Percentiles rank a stretch among this genome's conserved stretches.
Evolutionary conservation across 2,329 filamentous ascomycete species (phyloP).

Genomic region (Diaporthe velutina): DNA sequence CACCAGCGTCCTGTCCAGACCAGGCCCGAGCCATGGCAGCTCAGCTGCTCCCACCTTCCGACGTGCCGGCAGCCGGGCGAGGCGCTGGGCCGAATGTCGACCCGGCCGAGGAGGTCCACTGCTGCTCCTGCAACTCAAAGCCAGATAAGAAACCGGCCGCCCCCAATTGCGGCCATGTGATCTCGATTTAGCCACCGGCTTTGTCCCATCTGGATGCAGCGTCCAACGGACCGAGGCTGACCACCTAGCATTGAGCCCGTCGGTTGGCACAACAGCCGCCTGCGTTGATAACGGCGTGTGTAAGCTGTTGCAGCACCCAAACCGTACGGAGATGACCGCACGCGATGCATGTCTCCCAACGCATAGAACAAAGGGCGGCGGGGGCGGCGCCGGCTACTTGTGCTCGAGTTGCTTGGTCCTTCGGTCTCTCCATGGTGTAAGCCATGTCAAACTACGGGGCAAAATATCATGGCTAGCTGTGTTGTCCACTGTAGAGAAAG

Average conservation of each 20-base stretch:
- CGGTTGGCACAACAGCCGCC: background rate
- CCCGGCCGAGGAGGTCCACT: constrained; percentile 15
- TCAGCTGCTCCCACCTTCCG: background rate
- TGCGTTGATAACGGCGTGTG: background rate
- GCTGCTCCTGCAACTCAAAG: background rate
- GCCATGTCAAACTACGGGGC: background rate
- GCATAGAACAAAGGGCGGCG: background rate
- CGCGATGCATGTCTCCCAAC: background rate
- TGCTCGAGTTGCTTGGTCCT: background rate
- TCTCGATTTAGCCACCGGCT: constrained; percentile 6
- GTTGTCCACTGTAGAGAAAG: background rate
- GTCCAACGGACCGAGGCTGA: constrained; percentile 7
- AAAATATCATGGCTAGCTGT: background rate
- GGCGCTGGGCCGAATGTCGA: constrained; percentile 26
- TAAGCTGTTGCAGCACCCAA: background rate
- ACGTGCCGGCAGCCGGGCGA: constrained; percentile 8
- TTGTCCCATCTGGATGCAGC: constrained; percentile 7
- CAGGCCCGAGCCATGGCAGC: background rate
- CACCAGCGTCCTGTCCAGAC: background rate
- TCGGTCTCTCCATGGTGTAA: background rate
- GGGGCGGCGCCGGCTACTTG: no score
- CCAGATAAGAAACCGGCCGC: constrained; percentile 6
- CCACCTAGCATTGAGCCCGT: background rate
- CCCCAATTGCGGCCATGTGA: constrained; percentile 15
- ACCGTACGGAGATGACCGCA: background rate